Evolutionary conservation across 805 yeast genomes (phyloP).

Genomic region (Metschnikowia peoriensis): DNA sequence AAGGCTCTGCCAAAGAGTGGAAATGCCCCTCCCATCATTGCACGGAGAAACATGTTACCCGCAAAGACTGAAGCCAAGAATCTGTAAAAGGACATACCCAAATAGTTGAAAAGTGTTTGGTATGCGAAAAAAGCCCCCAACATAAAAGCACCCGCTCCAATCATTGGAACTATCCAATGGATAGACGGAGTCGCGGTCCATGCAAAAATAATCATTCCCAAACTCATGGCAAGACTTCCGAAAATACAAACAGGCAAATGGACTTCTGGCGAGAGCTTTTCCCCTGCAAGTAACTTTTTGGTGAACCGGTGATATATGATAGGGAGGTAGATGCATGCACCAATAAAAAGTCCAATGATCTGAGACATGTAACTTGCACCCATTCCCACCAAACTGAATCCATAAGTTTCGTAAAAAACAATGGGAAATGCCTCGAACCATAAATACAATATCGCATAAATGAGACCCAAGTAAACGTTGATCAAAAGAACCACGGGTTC

Average conservation of each 20-base stretch:
- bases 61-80: constrained; percentile 60
- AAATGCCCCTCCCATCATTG: constrained; percentile 55
- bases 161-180: constrained; percentile 23
- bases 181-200: constrained; percentile 20
- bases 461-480: constrained; percentile 38
- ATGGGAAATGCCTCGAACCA: constrained; percentile 65
- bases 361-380: constrained; percentile 50
- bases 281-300: constrained; percentile 20
- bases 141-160: constrained; percentile 22
- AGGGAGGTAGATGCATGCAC: constrained; percentile 30
- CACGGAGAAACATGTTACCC: constrained; percentile 51
- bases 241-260: constrained; percentile 30
- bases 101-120: constrained; percentile 51
- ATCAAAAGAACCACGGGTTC: constrained; percentile 17
- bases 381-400: constrained; percentile 46
- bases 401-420: constrained; percentile 44
- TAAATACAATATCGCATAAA: constrained; percentile 52
- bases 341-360: constrained; percentile 45
- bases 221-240: constrained; percentile 23
- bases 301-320: constrained; percentile 26
- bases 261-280: constrained; percentile 38
- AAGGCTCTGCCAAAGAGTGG: constrained; percentile 64
- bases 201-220: constrained; percentile 23
- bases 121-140: constrained; percentile 41
- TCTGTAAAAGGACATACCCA: constrained; percentile 47